Base-by-base conservation (phyloP, 1,139 yeast genomes). In the Candida neerlandica region DNA sequence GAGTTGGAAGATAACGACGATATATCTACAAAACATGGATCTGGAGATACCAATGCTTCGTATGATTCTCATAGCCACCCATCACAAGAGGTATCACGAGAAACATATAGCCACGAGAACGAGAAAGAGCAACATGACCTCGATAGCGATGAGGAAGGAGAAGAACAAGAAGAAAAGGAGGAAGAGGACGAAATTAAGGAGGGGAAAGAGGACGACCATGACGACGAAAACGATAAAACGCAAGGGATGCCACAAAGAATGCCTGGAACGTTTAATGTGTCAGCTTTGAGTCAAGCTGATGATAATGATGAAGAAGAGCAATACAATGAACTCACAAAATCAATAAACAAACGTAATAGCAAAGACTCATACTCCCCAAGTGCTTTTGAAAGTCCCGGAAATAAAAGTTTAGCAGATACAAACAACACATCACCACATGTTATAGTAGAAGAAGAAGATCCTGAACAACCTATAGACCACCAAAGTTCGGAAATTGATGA, bases 181-280 rank as follows among this genome's bases (percentile, higher is more conserved):
- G 18, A 30, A 18, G 37, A 46, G 10, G 44, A 40, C 26, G 43
- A 29, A 12, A 39, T 26, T 10, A 32, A 14, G 27, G 23, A 30
- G 29, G 33, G 44, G 30, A 19, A 16, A 12, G 39, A 39, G 21
- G 40, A 40, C 3, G 42, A 18, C 7, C 11, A 34, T 15, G 19
- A 34, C 5, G 47, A 45, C 4, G 30, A 29, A 15, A 42, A 40
- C 27, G 46, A 47, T 35, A 26, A 19, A 32, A 12, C 35, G 15
- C 48, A 47, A 1, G 41, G 51, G 2, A 47, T 50, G 49, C 54
- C 54, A n/a, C 89, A 89, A 10, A 66, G 89, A 44, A 75, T 80
- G 64, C 84, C 86, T 1, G 89, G 84, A 1, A 78, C 85, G 0
- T 70, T 78, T 55, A 79, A 85, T 60, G 85, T 85, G 44, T 78